Conservation (phyloP, 345 rosid species). For the Pugionium dolabratum region DNA sequence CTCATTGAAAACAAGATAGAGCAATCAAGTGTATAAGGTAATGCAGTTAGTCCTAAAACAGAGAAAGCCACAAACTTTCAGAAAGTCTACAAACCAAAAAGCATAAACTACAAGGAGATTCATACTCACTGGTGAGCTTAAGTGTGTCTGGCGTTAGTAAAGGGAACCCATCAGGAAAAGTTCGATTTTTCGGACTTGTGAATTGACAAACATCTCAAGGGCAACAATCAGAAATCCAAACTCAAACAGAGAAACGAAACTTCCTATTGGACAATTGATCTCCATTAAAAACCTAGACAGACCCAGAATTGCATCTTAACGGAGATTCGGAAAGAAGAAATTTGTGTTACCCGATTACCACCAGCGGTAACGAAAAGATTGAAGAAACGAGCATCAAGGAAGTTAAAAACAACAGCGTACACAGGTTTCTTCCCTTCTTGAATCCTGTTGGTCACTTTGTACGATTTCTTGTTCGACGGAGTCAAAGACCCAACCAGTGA, state of each 20-base stretch:
- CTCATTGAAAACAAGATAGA: constrained; percentile 13
- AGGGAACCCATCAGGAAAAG: constrained; percentile 17
- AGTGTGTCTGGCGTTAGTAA: not conserved
- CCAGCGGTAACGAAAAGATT: constrained; percentile 92
- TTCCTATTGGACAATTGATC: constrained; percentile 1
- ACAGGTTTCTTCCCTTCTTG: constrained; percentile 95
- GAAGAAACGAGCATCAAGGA: constrained; percentile 91
- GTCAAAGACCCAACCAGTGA: constrained; percentile 77
- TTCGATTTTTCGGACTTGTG: constrained; percentile 10
- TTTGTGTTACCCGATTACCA: constrained; percentile 66
- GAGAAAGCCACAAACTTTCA: constrained; percentile 22
- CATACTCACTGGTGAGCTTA: constrained; percentile 3
- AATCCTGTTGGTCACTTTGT: constrained; percentile 78
- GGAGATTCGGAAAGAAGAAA: constrained; percentile 1
- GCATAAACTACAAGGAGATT: constrained; percentile 12
- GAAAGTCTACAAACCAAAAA: constrained; percentile 15
- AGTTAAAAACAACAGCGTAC: constrained; percentile 91
- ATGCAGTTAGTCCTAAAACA: not conserved
- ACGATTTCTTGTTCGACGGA: constrained; percentile 73
- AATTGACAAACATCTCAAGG: constrained; percentile 1
- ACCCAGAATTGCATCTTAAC: constrained; percentile 15
- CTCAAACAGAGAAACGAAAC: constrained; percentile 20
- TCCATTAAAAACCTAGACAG: constrained; percentile 9
- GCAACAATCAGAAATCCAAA: constrained; percentile 25
- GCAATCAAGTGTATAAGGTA: constrained; percentile 15